Evolutionary conservation across 2,329 filamentous ascomycete species (phyloP).

Genomic region (Fonsecaea erecta): DNA sequence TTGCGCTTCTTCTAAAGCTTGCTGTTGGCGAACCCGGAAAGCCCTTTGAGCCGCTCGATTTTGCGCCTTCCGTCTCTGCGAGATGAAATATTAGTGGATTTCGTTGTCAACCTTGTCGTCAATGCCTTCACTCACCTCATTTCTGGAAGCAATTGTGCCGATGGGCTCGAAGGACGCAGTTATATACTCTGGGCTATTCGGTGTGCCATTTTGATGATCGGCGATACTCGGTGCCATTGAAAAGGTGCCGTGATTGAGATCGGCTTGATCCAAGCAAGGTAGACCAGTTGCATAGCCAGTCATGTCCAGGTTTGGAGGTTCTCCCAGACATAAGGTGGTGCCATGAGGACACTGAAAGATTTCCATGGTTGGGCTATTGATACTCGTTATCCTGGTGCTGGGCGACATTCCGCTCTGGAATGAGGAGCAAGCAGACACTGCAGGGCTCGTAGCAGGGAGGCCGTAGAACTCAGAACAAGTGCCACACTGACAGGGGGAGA

Average conservation of each 20-base stretch:
- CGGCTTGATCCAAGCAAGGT: neutral
- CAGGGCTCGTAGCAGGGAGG: constrained; percentile 1
- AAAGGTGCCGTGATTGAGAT: neutral
- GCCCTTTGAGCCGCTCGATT: constrained; percentile 90
- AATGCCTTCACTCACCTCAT: constrained; percentile 15
- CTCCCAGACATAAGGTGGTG: neutral
- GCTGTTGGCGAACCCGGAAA: constrained; percentile 93
- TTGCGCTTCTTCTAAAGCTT: constrained; percentile 45
- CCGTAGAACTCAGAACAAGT: constrained; percentile 5
- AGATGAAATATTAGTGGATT: constrained; percentile 53
- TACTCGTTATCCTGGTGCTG: neutral
- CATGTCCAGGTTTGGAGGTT: neutral
- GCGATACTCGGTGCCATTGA: neutral
- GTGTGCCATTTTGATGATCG: neutral
- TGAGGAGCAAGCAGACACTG: constrained; percentile 9
- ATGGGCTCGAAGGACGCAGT: constrained; percentile 7
- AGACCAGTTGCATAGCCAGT: neutral
- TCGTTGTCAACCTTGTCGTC: constrained; percentile 59
- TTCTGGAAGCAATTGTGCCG: constrained; percentile 13
- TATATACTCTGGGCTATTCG: neutral
- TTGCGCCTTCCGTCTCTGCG: constrained; percentile 74
- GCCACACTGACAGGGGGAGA: neutral
- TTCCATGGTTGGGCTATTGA: neutral
- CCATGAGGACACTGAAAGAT: neutral
- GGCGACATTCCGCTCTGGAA: constrained; percentile 6